A percentile compares a stretch with the other conserved stretches of the same genome.
These are phyloP conservation scores for Syncephalastrum monosporum DNA, from an alignment of 371 early-diverging fungal genomes.

Conservation along the genomic window DNA sequence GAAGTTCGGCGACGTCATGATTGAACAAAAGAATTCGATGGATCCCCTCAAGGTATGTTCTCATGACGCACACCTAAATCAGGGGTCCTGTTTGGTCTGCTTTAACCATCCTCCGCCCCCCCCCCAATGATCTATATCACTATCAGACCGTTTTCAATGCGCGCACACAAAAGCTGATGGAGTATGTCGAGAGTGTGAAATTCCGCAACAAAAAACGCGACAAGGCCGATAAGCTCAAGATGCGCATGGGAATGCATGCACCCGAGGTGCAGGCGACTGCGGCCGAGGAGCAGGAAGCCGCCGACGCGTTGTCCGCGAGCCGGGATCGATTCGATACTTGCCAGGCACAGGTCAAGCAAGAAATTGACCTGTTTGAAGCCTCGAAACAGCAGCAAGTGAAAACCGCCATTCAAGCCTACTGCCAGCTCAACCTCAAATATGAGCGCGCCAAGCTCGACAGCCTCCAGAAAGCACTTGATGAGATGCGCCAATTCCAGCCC, in stretches of 20 bases:
- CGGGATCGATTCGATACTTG: slow-evolving; percentile 42
- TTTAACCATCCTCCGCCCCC: neutral
- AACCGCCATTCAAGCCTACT: slow-evolving; percentile 48
- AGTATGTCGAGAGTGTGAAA: slow-evolving; percentile 56
- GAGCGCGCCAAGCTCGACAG: slow-evolving; percentile 49
- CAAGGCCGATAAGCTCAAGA: slow-evolving; percentile 44
- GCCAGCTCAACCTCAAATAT: slow-evolving; percentile 40
- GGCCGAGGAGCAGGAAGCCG: slow-evolving; percentile 46
- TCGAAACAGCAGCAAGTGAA: slow-evolving; percentile 51
- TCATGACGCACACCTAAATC: neutral
- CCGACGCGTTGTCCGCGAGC: slow-evolving; percentile 11
- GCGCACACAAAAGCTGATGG: slow-evolving; percentile 53
- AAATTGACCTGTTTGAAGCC: slow-evolving; percentile 50
- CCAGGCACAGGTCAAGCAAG: slow-evolving; percentile 51
- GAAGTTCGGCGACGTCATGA: slow-evolving; percentile 58
- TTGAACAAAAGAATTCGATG: slow-evolving; percentile 55
- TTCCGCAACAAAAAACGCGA: slow-evolving; percentile 48
- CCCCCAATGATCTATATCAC: neutral
- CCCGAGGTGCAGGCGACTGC: slow-evolving; percentile 45
- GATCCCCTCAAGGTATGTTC: slow-evolving; percentile 49
- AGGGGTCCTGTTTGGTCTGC: too few species aligned
- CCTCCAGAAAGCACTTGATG: slow-evolving; percentile 49
- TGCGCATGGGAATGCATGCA: slow-evolving; percentile 43
- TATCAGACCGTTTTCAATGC: slow-evolving; percentile 49
- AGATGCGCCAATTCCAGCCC: slow-evolving; percentile 32